Evolutionary conservation across 164 flowering plant species (phyloP), one percentile per base, ranked within the genome.

Genomic region (Vitis riparia): DNA sequence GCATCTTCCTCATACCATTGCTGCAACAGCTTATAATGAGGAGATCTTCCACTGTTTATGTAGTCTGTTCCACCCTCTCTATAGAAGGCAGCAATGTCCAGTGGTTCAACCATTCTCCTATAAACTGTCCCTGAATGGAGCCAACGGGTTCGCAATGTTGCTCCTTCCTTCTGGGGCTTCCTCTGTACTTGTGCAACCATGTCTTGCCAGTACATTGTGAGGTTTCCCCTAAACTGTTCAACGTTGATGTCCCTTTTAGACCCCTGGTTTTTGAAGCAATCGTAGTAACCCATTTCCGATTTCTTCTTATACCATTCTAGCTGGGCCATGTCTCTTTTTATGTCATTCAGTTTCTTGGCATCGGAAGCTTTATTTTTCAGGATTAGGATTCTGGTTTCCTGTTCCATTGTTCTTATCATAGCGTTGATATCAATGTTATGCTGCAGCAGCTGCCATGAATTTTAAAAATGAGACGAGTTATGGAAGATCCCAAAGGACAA

Each of bases 51-150:
- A 16, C 62, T n/a, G 11, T 51, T 53, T 37, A 44, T 0, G 70
- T 84, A 81, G 60, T 77, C 77, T 16, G 16, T 65, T 1, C 11
- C 72, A 7, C 8, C 55, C 8, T 56, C 48, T 13, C 8, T 67
- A 56, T 83, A 85, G 77, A 76, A 73, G 0, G 77, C 84, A 17
- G 88, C 90, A 13, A 87, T 87, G 58, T 84, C 76, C 12, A 86
- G 86, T 6, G 86, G 87, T 32, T 86, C 89, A 15, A 84, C 78
- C 85, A 86, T 81, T 59, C 86, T 81, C 50, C 88, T 74, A 62
- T 76, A 87, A 32, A 72, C 80, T 4, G 83, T 85, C 9, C 86
- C 87, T 2, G 65, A 80, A 65, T 14, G 70, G 12, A 85, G 76
- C 83, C 80, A 79, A 1, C 79, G 57, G 0, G 30, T 71, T 2